These are phyloP conservation scores for Alisma plantagoaquatica DNA, from an alignment of 106 monocot species.

Conservation along the genomic window DNA sequence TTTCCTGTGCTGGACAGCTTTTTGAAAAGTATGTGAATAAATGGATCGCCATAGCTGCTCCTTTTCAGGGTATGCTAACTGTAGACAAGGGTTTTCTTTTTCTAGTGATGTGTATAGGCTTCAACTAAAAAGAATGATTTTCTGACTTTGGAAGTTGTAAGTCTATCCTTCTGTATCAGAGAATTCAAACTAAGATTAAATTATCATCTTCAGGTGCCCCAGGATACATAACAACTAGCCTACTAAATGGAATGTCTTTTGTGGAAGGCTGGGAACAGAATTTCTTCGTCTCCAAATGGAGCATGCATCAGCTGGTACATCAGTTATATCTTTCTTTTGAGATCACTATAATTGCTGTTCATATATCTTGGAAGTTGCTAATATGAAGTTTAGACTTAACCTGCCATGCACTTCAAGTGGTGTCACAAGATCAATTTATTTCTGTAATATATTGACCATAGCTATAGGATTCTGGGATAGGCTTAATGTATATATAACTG, in stretches of 20 bases:
- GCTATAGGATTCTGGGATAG: too few relatives aligned
- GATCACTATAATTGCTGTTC: slow-evolving; percentile 1
- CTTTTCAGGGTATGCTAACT: slow-evolving; percentile 66
- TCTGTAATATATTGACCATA: too few relatives aligned
- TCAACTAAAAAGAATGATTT: background rate
- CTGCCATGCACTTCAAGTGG: background rate
- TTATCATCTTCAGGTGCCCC: slow-evolving; percentile 66
- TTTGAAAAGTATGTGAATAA: slow-evolving; percentile 96
- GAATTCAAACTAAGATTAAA: background rate
- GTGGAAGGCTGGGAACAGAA: slow-evolving; percentile 89
- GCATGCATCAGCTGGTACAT: slow-evolving; percentile 95
- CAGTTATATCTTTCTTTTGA: too few relatives aligned
- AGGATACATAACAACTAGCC: slow-evolving; percentile 75
- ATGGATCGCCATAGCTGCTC: slow-evolving; percentile 99
- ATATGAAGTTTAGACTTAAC: background rate
- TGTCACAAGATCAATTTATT: too few relatives aligned
- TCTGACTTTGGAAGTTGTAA: background rate
- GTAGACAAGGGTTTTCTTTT: background rate
- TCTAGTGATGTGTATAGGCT: background rate
- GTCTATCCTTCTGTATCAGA: background rate
- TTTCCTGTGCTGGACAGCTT: slow-evolving; percentile 36
- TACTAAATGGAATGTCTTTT: slow-evolving; percentile 90
- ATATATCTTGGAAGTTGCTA: background rate
- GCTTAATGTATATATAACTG: too few relatives aligned
- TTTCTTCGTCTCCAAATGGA: slow-evolving; percentile 96